These are phyloP conservation scores for Talaromyces sp. DNA, from an alignment of 2,329 filamentous ascomycete species.

Conservation along the genomic window DNA sequence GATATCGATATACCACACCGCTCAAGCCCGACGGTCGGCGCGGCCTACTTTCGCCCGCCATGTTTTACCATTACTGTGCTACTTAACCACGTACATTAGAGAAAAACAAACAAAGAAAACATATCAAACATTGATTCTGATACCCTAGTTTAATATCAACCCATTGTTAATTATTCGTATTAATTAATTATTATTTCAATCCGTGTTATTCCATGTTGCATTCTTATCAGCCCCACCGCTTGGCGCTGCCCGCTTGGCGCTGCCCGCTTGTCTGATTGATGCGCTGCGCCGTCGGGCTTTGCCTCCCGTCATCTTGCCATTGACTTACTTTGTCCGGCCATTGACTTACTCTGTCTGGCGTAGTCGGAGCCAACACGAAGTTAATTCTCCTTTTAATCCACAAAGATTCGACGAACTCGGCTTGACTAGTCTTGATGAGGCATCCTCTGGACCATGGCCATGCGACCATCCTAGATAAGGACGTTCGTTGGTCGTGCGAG, in stretches of 20 bases:
- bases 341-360: background rate
- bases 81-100: background rate
- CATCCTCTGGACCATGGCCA: background rate
- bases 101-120: background rate
- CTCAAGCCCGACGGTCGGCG: conserved; percentile 5
- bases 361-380: background rate
- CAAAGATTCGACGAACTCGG: background rate
- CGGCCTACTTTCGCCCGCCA: conserved; percentile 29
- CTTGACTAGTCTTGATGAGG: background rate
- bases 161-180: too few species aligned
- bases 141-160: too few species aligned
- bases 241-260: background rate
- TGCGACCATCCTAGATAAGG: background rate
- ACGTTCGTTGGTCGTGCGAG: background rate
- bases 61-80: background rate
- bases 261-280: background rate
- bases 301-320: too few species aligned
- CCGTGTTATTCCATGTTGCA: background rate
- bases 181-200: too few species aligned
- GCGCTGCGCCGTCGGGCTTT: background rate
- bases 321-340: too few species aligned
- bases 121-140: background rate
- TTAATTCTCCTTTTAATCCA: background rate
- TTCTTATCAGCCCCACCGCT: background rate
- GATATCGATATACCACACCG: background rate